phyloP scores from a whole-genome alignment of 2,329 filamentous ascomycete species.

The Hymenoscyphus fructigenus region DNA sequence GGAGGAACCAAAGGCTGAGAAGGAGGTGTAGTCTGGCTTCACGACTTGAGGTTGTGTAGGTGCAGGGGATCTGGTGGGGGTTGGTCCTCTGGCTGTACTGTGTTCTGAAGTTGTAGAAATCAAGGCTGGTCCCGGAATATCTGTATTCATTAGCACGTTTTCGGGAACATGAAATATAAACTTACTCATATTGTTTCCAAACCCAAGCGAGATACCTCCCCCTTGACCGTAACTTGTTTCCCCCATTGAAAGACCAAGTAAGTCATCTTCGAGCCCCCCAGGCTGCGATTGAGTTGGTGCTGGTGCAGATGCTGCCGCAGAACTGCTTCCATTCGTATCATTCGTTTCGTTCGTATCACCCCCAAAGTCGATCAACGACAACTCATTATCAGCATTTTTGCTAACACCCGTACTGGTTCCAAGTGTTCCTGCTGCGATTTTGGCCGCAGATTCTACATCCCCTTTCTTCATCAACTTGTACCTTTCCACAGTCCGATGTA shows the following conservation, averaged over 20 bases:
- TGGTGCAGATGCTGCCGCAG: constrained; percentile 43
- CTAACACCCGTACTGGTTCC: constrained; percentile 64
- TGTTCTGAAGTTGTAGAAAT: constrained; percentile 63
- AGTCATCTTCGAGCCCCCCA: constrained; percentile 80
- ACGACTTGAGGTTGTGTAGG: constrained; percentile 24
- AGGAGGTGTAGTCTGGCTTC: constrained; percentile 49
- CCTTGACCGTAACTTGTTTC: constrained; percentile 63
- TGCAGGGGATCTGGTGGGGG: constrained; percentile 40
- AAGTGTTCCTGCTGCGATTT: constrained; percentile 78
- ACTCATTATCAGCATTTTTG: constrained; percentile 69
- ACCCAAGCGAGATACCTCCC: constrained; percentile 81
- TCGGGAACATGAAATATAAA: constrained; percentile 17
- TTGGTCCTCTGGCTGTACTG: constrained; percentile 54
- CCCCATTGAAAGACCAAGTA: constrained; percentile 82
- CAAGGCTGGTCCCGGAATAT: constrained; percentile 61
- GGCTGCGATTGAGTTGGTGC: constrained; percentile 46
- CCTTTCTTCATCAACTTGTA: constrained; percentile 97
- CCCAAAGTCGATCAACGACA: constrained; percentile 93
- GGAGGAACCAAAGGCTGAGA: constrained; percentile 52
- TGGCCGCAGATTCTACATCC: constrained; percentile 78
- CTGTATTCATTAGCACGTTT: constrained; percentile 39
- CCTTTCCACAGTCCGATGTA: constrained; percentile 91
- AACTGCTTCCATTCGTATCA: constrained; percentile 52
- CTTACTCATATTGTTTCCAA: constrained; percentile 67
- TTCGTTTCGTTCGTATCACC: constrained; percentile 48